Percentiles rank a stretch among this genome's conserved stretches.
phyloP scores from a whole-genome alignment of 2,329 filamentous ascomycete species.

The Davidsoniella virescens region DNA sequence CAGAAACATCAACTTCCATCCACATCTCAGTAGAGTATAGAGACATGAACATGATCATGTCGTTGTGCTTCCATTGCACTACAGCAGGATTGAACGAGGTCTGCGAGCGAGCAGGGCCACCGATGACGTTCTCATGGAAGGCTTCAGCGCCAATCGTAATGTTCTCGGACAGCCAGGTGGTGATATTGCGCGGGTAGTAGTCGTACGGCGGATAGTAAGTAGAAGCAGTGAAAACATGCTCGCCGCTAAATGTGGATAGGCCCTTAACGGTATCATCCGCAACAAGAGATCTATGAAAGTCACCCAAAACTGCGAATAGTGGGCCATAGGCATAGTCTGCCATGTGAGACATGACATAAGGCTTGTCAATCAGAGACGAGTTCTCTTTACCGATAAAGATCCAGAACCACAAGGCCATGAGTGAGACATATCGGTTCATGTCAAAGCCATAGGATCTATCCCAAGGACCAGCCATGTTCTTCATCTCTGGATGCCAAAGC shows the following conservation, averaged over 20 bases:
- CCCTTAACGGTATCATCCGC: constrained; percentile 24
- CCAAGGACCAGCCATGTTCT: constrained; percentile 48
- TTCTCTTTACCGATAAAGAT: constrained; percentile 34
- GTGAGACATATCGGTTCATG: constrained; percentile 41
- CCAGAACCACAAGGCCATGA: constrained; percentile 44
- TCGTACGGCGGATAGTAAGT: constrained; percentile 45
- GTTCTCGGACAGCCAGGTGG: constrained; percentile 37
- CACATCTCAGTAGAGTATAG: constrained; percentile 25
- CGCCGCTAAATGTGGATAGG: constrained; percentile 32
- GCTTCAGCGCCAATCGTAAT: constrained; percentile 45
- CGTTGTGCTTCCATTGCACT: constrained; percentile 37
- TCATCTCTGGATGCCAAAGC: constrained; percentile 42
- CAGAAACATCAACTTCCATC: constrained; percentile 26
- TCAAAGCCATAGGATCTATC: constrained; percentile 47
- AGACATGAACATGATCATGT: constrained; percentile 20
- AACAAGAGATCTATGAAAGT: constrained; percentile 31
- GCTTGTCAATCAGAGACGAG: constrained; percentile 24
- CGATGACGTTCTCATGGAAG: constrained; percentile 37
- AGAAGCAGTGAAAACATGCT: constrained; percentile 34
- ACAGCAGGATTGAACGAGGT: constrained; percentile 42
- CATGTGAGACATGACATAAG: constrained; percentile 39
- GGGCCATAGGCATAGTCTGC: constrained; percentile 43
- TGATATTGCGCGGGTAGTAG: constrained; percentile 38
- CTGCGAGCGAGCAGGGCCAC: constrained; percentile 35
- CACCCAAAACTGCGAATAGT: constrained; percentile 36